phyloP scores from a whole-genome alignment of 306 rosid species.

The Quercus rubra region DNA sequence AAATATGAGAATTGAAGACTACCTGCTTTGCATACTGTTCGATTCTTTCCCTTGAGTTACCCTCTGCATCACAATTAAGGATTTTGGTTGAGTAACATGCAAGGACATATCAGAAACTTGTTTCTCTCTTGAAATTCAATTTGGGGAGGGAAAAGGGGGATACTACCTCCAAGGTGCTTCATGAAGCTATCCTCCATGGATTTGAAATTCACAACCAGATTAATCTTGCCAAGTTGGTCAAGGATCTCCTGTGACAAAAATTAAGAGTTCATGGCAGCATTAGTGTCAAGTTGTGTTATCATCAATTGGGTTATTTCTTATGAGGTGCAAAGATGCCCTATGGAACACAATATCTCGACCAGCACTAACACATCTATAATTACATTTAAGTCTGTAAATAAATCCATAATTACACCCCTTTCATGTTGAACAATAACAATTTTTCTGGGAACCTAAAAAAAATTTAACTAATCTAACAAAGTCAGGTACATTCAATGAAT shows the following conservation, averaged over 20 bases:
- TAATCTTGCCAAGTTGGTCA: slow-evolving; percentile 62
- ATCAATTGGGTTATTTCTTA: neutral
- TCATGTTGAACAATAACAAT: neutral
- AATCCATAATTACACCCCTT: neutral
- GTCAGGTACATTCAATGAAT: neutral
- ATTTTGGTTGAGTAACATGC: slow-evolving; percentile 19
- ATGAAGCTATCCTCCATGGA: slow-evolving; percentile 43
- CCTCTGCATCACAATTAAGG: slow-evolving; percentile 12
- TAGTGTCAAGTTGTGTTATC: neutral
- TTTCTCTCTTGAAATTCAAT: slow-evolving; percentile 20
- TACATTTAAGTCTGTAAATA: neutral
- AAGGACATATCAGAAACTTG: slow-evolving; percentile 24
- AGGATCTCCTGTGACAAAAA: slow-evolving; percentile 63
- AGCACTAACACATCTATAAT: neutral
- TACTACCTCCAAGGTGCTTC: slow-evolving; percentile 35
- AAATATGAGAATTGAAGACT: neutral
- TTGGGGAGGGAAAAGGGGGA: slow-evolving; percentile 28
- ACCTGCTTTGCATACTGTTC: slow-evolving; percentile 42
- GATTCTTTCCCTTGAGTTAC: slow-evolving; percentile 27
- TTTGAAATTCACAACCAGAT: slow-evolving; percentile 80
- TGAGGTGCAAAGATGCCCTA: neutral
- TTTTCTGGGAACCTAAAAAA: neutral
- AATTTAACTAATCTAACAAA: neutral
- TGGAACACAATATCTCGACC: neutral
- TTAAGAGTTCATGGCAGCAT: neutral